phyloP scores from a whole-genome alignment of 202 grass and related monocot genomes.

The Saccharum hybrid region DNA sequence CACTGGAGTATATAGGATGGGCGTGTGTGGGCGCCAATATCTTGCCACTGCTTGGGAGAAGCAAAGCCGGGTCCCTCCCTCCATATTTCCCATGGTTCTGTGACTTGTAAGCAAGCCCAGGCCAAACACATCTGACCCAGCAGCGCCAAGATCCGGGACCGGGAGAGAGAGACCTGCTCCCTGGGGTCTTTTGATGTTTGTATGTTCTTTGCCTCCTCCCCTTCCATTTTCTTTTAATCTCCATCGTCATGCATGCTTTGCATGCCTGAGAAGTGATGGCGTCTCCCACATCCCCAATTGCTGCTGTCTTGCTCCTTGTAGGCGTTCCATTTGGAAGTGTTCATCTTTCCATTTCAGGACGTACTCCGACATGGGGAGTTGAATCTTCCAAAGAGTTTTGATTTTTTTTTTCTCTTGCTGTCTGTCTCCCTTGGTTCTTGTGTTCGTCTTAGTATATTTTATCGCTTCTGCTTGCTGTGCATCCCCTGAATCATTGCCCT shows the following conservation, averaged over 20 bases:
- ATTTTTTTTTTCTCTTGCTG: background rate
- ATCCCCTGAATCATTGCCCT: background rate
- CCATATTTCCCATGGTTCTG: background rate
- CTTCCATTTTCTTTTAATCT: background rate
- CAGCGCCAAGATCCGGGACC: conserved; percentile 24
- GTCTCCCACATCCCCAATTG: conserved; percentile 18
- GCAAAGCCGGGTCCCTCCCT: conserved; percentile 1
- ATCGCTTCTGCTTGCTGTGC: conserved; percentile 1
- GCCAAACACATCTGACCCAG: conserved; percentile 9
- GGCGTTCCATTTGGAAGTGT: conserved; percentile 38
- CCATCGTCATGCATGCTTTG: background rate
- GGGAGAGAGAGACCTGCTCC: no score
- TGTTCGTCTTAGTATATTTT: conserved; percentile 12
- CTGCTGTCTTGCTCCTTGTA: conserved; percentile 41
- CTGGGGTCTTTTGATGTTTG: conserved; percentile 12
- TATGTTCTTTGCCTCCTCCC: background rate
- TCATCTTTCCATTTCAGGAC: conserved; percentile 48
- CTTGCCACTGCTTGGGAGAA: conserved; percentile 20
- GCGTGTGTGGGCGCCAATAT: conserved; percentile 22
- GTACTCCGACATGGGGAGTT: background rate
- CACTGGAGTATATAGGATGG: background rate
- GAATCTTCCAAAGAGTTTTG: conserved; percentile 7
- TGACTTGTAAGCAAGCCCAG: background rate
- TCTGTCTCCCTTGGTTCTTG: background rate
- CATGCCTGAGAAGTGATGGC: conserved; percentile 11